These are phyloP conservation scores for Pascua sp. DNA, from an alignment of 1,284 basidiomycete species.

Conservation along the genomic window DNA sequence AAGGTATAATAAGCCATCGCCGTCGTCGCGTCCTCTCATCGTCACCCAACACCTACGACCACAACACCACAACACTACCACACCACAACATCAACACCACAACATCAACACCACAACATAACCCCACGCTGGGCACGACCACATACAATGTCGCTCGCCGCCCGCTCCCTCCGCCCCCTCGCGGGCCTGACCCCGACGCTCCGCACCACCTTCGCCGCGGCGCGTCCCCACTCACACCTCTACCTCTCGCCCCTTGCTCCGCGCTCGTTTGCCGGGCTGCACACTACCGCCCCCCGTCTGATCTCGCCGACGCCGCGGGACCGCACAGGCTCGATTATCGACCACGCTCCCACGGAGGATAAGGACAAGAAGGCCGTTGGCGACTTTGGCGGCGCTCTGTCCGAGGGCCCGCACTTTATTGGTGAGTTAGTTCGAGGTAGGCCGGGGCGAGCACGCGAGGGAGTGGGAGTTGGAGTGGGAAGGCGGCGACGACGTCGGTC, in stretches of 20 bases:
- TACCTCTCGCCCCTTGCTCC: neutral
- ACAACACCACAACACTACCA: neutral
- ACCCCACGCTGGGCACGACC: neutral
- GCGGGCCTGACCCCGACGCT: neutral
- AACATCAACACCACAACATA: neutral
- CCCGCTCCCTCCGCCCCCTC: neutral
- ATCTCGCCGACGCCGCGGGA: no score
- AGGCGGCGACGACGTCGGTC: no score
- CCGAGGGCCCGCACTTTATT: no score
- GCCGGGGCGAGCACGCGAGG: no score
- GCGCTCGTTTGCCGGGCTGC: neutral
- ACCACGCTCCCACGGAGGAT: no score
- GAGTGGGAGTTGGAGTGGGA: no score
- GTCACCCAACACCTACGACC: neutral
- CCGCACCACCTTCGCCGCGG: neutral
- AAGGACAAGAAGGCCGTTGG: no score
- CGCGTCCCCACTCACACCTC: neutral
- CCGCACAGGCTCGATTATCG: no score
- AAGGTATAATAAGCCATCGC: no score
- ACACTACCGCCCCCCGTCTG: neutral
- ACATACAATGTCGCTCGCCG: constrained; percentile 2
- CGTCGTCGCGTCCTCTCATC: no score
- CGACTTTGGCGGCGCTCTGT: no score
- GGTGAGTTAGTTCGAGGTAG: no score
- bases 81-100: neutral